A percentile compares a stretch with the other conserved stretches of the same genome.
These are phyloP conservation scores for Chaetomium strumarium DNA, from an alignment of 2,329 filamentous ascomycete species.

Conservation along the genomic window DNA sequence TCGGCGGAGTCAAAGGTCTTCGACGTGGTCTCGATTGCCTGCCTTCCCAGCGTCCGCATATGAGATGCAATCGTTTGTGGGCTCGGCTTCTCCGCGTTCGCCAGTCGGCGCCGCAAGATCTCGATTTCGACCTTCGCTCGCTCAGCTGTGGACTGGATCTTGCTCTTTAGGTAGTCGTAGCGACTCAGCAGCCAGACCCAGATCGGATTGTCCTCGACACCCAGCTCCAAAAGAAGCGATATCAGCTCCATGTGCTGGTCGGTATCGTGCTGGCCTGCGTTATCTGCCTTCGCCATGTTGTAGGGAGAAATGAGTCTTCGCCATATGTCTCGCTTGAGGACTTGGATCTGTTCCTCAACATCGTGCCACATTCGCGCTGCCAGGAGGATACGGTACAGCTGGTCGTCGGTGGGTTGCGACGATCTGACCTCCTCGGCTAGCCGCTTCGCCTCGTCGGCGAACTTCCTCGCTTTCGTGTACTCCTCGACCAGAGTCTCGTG, in stretches of 20 bases:
- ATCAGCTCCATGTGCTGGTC: conserved; percentile 91
- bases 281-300: conserved; percentile 45
- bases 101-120: conserved; percentile 75
- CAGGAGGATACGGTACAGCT: conserved; percentile 80
- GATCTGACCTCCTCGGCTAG: conserved; percentile 54
- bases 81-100: conserved; percentile 65
- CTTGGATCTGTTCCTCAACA: conserved; percentile 77
- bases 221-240: conserved; percentile 79
- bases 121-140: conserved; percentile 90
- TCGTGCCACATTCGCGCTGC: conserved; percentile 94
- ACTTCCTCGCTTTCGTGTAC: conserved; percentile 74
- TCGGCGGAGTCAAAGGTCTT: conserved; percentile 70
- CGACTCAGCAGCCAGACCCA: conserved; percentile 92
- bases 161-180: conserved; percentile 82
- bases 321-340: conserved; percentile 88
- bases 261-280: conserved; percentile 43
- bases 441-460: conserved; percentile 69
- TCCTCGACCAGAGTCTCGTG: conserved; percentile 84
- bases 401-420: conserved; percentile 62
- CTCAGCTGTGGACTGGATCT: conserved; percentile 73
- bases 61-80: conserved; percentile 66
- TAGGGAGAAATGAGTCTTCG: conserved; percentile 68
- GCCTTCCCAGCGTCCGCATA: conserved; percentile 66
- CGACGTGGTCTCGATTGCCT: conserved; percentile 54
- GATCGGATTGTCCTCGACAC: conserved; percentile 92